Conservation (phyloP, 2,329 filamentous ascomycete genomes). For the Graphilbum ipis-grandicollis region DNA sequence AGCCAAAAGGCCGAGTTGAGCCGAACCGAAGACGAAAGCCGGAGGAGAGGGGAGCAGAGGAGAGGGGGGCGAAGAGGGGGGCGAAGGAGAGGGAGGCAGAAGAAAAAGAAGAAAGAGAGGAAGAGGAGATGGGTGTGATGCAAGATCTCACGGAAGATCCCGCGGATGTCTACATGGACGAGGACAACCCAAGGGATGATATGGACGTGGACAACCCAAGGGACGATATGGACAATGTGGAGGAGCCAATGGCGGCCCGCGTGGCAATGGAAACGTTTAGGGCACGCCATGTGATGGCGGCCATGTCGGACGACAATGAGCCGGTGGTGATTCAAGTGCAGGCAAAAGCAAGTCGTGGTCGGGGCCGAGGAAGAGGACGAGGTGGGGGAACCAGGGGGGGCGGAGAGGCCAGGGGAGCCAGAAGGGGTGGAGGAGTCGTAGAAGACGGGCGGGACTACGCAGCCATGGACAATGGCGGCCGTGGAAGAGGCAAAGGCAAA, state of each 20-base stretch:
- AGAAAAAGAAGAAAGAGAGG: constrained; percentile 2
- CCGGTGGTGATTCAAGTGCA: not conserved
- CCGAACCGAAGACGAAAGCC: not conserved
- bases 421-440: constrained; percentile 3
- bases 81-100: constrained; percentile 1
- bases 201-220: constrained; percentile 5
- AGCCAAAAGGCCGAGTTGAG: no score
- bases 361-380: not conserved
- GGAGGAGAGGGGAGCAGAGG: not conserved
- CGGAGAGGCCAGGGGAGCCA: constrained; percentile 6
- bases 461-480: constrained; percentile 1
- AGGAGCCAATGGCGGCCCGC: no score
- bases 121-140: not conserved
- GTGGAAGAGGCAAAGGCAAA: constrained; percentile 3
- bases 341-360: not conserved
- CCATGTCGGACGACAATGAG: no score
- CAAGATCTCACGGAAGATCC: not conserved
- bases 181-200: constrained; percentile 4
- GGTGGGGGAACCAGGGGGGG: constrained; percentile 2
- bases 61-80: not conserved
- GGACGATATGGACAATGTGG: not conserved
- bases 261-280: no score
- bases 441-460: constrained; percentile 7
- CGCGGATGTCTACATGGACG: constrained; percentile 1
- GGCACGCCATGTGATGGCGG: no score